Evolutionary conservation across 176 grass and related monocot genomes (phyloP).

Genomic region (Cymbopogon citratus): DNA sequence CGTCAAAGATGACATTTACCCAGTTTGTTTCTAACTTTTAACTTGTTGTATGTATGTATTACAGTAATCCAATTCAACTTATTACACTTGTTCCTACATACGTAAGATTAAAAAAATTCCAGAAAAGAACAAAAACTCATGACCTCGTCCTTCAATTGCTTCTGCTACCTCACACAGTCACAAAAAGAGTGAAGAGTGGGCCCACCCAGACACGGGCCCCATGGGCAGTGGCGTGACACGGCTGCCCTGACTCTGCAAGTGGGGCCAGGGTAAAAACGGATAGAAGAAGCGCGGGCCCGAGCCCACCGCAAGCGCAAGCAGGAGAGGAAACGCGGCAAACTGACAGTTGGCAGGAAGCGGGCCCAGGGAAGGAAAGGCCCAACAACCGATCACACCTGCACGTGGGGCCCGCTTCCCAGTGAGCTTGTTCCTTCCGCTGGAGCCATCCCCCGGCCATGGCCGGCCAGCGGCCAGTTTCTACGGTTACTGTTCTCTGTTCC

Average conservation of each 20-base stretch:
- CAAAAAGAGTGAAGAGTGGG: not conserved
- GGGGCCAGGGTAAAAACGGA: not conserved
- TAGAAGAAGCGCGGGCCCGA: not conserved
- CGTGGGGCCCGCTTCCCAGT: not conserved
- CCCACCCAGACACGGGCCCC: not conserved
- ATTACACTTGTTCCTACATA: not conserved
- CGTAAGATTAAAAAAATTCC: not conserved
- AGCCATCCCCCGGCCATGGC: not conserved
- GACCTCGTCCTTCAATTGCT: not conserved
- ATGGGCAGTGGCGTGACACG: not conserved
- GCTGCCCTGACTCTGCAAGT: not conserved
- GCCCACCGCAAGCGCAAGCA: too few relatives aligned
- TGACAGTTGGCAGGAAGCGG: slow-evolving; percentile 17
- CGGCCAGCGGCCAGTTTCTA: not conserved
- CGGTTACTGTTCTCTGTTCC: not conserved
- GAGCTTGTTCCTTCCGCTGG: not conserved
- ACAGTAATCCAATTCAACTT: too few relatives aligned
- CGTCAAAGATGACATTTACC: too few relatives aligned
- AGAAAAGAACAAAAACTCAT: not conserved
- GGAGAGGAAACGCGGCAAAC: slow-evolving; percentile 22
- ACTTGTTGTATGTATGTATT: not conserved
- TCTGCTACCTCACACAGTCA: not conserved
- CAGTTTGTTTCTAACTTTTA: not conserved
- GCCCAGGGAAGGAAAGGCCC: not conserved
- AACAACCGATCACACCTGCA: not conserved